Conservation (phyloP, 306 rosid genomes). For the Sicyos edulis region DNA sequence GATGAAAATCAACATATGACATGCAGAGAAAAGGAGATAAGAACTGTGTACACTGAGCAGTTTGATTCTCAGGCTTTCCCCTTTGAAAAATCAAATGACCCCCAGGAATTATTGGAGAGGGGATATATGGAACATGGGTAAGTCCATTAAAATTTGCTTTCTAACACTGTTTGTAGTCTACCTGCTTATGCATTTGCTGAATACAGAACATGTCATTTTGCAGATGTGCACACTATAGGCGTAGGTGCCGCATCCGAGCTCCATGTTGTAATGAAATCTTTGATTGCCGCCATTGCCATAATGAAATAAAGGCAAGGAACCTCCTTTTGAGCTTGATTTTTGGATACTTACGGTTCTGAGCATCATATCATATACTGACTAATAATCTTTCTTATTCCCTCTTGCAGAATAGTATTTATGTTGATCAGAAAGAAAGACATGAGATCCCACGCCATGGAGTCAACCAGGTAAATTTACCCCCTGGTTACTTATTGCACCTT, state of each 20-base stretch:
- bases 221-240: slow-evolving; percentile 71
- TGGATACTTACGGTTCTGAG: background rate
- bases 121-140: slow-evolving; percentile 63
- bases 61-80: background rate
- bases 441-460: slow-evolving; percentile 74
- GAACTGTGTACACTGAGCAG: slow-evolving; percentile 12
- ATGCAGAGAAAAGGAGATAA: slow-evolving; percentile 22
- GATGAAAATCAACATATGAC: slow-evolving; percentile 32
- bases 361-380: background rate
- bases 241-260: slow-evolving; percentile 68
- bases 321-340: background rate
- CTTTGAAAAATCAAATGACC: slow-evolving; percentile 34
- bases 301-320: slow-evolving; percentile 56
- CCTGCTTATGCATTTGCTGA: background rate
- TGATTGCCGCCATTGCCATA: slow-evolving; percentile 78
- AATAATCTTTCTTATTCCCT: background rate
- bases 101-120: slow-evolving; percentile 30
- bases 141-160: slow-evolving; percentile 15
- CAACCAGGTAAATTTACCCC: slow-evolving; percentile 33
- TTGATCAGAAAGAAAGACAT: slow-evolving; percentile 62
- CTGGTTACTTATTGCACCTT: background rate
- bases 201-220: background rate
- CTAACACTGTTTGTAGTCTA: background rate
- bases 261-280: slow-evolving; percentile 86
- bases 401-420: slow-evolving; percentile 52